Percentiles rank a stretch among this genome's conserved stretches.
Evolutionary conservation across 225 moss, liverwort and hornwort species (phyloP).

Genomic region (Sphagnum contortum): DNA sequence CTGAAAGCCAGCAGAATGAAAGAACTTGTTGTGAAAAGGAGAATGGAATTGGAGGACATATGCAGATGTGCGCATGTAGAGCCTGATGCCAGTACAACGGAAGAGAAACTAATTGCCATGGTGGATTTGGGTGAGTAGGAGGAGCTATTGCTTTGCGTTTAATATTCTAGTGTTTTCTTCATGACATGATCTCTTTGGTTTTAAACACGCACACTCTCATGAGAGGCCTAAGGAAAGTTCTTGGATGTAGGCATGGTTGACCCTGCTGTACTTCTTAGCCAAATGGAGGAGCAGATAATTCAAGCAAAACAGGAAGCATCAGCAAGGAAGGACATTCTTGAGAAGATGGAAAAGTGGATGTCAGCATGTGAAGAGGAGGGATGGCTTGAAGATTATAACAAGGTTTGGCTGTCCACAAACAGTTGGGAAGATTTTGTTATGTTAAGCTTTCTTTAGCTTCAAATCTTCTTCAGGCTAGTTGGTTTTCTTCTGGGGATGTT

Average conservation of each 20-base stretch:
- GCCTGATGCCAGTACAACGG: constrained; percentile 54
- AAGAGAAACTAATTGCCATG: constrained; percentile 55
- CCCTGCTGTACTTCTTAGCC: constrained; percentile 44
- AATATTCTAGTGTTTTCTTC: no score
- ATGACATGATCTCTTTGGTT: no score
- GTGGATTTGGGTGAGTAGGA: constrained; percentile 57
- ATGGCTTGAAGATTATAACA: constrained; percentile 66
- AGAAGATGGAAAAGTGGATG: constrained; percentile 70
- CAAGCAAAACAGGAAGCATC: constrained; percentile 51
- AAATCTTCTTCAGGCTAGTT: no score
- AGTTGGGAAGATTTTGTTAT: no score
- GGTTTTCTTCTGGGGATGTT: no score
- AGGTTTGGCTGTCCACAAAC: constrained; percentile 15
- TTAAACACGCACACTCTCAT: no score
- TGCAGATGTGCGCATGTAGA: constrained; percentile 79
- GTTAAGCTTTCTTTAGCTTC: no score
- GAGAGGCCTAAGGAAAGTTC: no score
- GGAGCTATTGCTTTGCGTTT: no score
- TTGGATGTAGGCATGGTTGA: constrained; percentile 45
- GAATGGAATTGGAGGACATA: constrained; percentile 75
- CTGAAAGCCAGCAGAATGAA: constrained; percentile 86
- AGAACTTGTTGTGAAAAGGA: constrained; percentile 84
- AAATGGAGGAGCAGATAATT: constrained; percentile 51
- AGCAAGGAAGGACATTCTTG: constrained; percentile 55
- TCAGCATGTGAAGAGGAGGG: constrained; percentile 60